Conservation (phyloP, 106 monocot genomes). For the Acanthochlamys bracteata region DNA sequence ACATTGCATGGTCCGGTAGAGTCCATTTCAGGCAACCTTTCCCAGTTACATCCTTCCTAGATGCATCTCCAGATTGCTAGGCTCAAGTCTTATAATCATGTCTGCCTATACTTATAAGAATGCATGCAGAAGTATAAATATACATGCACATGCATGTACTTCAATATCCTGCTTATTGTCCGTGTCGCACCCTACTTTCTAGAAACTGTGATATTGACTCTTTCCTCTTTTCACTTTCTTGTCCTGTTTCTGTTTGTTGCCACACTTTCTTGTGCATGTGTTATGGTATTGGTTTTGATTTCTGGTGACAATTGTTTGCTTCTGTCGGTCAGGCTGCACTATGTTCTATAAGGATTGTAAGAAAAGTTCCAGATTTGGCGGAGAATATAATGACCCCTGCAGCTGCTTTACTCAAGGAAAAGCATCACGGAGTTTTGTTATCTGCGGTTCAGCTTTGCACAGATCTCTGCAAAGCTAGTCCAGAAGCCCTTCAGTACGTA, state of each 20-base stretch:
- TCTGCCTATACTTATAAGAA: too few relatives aligned
- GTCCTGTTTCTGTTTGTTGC: neutral
- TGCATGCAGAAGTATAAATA: too few relatives aligned
- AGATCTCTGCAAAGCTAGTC: conserved; percentile 83
- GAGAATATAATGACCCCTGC: conserved; percentile 87
- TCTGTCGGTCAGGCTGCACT: conserved; percentile 69
- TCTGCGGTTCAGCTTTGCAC: conserved; percentile 84
- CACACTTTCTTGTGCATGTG: neutral
- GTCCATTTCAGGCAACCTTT: too few relatives aligned
- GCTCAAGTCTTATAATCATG: too few relatives aligned
- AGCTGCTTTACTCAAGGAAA: conserved; percentile 79
- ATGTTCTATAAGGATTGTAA: conserved; percentile 92
- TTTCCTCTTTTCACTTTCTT: too few relatives aligned
- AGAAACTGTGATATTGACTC: too few relatives aligned
- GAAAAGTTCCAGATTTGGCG: conserved; percentile 94
- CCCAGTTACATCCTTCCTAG: too few relatives aligned
- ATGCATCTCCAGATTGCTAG: too few relatives aligned
- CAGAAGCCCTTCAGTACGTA: conserved; percentile 63
- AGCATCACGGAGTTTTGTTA: conserved; percentile 96
- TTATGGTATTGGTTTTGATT: neutral
- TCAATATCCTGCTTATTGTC: too few relatives aligned
- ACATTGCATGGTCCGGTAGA: too few relatives aligned
- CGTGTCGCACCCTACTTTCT: too few relatives aligned
- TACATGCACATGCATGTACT: too few relatives aligned
- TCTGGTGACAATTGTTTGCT: neutral